Conservation (phyloP, 495 filamentous ascomycete genomes). For the Glutinoglossum americanum region DNA sequence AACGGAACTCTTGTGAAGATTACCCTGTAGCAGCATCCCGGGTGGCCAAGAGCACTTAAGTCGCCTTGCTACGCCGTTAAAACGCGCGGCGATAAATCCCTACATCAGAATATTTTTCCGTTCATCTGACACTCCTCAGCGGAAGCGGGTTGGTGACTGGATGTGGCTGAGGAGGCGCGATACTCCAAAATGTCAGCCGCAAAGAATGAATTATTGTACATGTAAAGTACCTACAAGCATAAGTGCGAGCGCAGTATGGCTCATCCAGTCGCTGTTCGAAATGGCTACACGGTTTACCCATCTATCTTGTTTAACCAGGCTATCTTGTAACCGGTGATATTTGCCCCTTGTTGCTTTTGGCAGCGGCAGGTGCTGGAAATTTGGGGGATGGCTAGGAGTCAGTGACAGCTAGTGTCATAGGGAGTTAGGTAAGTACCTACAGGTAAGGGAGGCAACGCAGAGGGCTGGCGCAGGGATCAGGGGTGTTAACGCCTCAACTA, state of each 20-base stretch:
- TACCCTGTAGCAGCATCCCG: background rate
- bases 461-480: background rate
- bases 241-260: no score
- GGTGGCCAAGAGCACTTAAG: background rate
- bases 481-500: background rate
- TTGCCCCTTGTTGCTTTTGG: background rate
- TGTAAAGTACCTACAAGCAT: no score
- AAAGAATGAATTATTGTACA: background rate
- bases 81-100: no score
- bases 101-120: background rate
- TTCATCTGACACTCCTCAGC: background rate
- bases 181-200: background rate
- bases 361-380: background rate
- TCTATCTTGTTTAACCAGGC: background rate
- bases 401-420: background rate
- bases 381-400: background rate
- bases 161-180: background rate
- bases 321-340: background rate
- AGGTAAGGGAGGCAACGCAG: no score
- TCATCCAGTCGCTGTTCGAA: no score
- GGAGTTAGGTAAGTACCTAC: no score
- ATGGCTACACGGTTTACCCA: background rate
- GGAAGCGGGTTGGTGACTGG: background rate
- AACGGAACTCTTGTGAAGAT: background rate
- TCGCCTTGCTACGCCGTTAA: background rate